phyloP scores from a whole-genome alignment of 768 basidiomycete genomes.

The Pleurotus citrinopileatus region DNA sequence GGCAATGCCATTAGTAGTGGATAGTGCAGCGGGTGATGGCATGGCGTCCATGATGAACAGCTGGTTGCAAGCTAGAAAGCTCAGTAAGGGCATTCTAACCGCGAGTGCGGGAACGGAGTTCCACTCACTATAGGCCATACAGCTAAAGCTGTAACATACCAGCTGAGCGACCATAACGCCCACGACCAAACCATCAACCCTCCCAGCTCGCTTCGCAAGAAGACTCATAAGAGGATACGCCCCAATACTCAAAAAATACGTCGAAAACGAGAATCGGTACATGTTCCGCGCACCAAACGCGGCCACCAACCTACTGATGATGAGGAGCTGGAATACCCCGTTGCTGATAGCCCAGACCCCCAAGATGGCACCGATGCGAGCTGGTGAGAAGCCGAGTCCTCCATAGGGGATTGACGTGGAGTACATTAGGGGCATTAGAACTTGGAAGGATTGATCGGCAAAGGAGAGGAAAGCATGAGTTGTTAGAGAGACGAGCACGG shows the following conservation, averaged over 20 bases:
- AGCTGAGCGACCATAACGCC: constrained; percentile 2
- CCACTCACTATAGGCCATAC: constrained; percentile 4
- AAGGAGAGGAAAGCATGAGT: constrained; percentile 35
- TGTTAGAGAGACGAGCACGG: constrained; percentile 9
- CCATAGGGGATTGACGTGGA: constrained; percentile 61
- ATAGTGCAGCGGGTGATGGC: constrained; percentile 1
- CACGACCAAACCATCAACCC: neutral
- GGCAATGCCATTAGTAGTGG: constrained; percentile 6
- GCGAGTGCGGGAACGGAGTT: neutral
- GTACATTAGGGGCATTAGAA: constrained; percentile 39
- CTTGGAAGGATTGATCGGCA: constrained; percentile 32
- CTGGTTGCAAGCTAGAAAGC: constrained; percentile 1
- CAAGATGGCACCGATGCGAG: constrained; percentile 58
- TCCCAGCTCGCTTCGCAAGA: neutral
- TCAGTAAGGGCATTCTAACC: no score
- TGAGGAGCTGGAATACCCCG: constrained; percentile 39
- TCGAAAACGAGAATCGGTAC: neutral
- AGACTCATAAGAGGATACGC: constrained; percentile 2
- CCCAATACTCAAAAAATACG: neutral
- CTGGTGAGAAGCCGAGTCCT: constrained; percentile 64
- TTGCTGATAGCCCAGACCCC: constrained; percentile 49
- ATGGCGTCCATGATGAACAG: neutral
- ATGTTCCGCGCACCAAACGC: constrained; percentile 1
- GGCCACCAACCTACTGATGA: neutral
- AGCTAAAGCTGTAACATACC: neutral